phyloP scores from a whole-genome alignment of 2,329 filamentous ascomycete genomes.

The Colletotrichum sp. region DNA sequence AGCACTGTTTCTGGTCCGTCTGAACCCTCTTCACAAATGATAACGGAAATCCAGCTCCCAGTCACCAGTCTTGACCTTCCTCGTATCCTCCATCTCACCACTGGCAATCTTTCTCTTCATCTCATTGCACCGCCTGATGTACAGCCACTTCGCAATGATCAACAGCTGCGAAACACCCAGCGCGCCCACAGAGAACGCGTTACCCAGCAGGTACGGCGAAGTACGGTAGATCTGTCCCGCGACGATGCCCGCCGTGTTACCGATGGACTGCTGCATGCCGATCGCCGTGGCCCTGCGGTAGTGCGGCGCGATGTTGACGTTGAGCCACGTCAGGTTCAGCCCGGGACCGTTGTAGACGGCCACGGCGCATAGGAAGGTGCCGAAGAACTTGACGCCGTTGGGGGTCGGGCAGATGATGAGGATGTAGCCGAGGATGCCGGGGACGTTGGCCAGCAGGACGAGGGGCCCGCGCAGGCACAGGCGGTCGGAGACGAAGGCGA shows the following conservation, averaged over 20 bases:
- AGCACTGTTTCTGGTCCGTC: rapidly evolving
- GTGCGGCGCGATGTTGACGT: conserved; percentile 49
- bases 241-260: conserved; percentile 51
- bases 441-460: conserved; percentile 63
- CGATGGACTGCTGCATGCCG: conserved; percentile 36
- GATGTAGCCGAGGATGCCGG: conserved; percentile 54
- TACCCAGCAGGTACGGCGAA: conserved; percentile 36
- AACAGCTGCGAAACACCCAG: conserved; percentile 37
- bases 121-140: conserved; percentile 49
- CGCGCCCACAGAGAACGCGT: conserved; percentile 27
- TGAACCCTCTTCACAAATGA: conserved; percentile 34
- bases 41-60: conserved; percentile 53
- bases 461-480: conserved; percentile 35
- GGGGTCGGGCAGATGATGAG: conserved; percentile 52
- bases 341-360: conserved; percentile 54
- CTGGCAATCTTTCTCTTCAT: conserved; percentile 35
- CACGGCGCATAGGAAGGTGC: conserved; percentile 51
- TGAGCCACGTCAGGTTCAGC: conserved; percentile 51
- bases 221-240: conserved; percentile 40
- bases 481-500: conserved; percentile 53
- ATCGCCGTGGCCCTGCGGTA: conserved; percentile 51
- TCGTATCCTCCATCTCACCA: conserved; percentile 47
- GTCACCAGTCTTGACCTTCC: conserved; percentile 52
- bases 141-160: conserved; percentile 44
- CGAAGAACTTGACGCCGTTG: conserved; percentile 54